These are phyloP conservation scores for Hirsutella rhossiliensis DNA, from an alignment of 2,329 filamentous ascomycete genomes.

Conservation along the genomic window DNA sequence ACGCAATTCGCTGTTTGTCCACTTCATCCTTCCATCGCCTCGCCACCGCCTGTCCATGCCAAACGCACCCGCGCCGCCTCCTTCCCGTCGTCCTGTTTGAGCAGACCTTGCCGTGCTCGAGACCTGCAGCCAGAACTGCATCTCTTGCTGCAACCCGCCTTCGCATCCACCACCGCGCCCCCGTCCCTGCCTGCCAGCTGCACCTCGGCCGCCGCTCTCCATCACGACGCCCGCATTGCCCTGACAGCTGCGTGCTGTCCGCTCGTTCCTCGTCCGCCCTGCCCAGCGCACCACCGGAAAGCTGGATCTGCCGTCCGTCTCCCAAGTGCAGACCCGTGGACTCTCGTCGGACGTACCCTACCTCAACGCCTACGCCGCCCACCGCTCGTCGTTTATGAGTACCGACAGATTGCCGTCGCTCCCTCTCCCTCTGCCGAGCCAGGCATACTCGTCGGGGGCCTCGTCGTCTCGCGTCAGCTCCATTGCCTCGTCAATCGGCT, in stretches of 20 bases:
- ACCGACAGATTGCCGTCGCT: constrained; percentile 61
- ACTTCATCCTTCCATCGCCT: not conserved
- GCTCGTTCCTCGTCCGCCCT: constrained; percentile 18
- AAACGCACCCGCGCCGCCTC: not conserved
- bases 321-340: constrained; percentile 17
- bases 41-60: not conserved
- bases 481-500: constrained; percentile 47
- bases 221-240: constrained; percentile 7
- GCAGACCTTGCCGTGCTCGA: not conserved
- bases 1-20: not conserved
- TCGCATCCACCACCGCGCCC: constrained; percentile 14
- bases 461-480: constrained; percentile 69
- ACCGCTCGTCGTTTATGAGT: constrained; percentile 53
- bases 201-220: not conserved
- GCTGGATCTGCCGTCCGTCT: constrained; percentile 78
- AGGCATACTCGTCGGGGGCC: constrained; percentile 58
- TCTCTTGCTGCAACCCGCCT: not conserved
- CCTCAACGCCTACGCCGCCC: constrained; percentile 46
- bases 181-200: not conserved
- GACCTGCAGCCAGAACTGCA: constrained; percentile 1
- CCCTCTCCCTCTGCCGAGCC: constrained; percentile 55
- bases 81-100: not conserved
- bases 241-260: constrained; percentile 7
- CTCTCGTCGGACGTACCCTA: constrained; percentile 12
- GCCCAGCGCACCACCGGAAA: constrained; percentile 54